Evolutionary conservation across 495 filamentous ascomycete genomes (phyloP).

Genomic region (Penicillium samsonianum): DNA sequence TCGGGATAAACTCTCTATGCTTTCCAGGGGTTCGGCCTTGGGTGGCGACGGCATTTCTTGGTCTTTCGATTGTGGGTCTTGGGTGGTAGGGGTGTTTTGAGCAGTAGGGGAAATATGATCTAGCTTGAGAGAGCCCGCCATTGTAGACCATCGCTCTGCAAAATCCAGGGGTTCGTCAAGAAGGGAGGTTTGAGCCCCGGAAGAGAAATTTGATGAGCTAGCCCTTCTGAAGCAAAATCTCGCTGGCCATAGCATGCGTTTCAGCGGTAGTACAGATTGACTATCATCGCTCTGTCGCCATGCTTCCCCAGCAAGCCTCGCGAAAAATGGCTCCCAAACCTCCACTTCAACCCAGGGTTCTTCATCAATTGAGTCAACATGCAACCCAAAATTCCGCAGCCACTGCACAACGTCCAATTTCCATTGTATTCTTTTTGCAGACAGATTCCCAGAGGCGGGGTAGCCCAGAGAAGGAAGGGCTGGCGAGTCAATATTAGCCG

Average conservation of each 20-base stretch:
- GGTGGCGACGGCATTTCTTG: constrained; percentile 30
- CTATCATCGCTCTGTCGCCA: constrained; percentile 37
- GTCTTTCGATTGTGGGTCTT: constrained; percentile 29
- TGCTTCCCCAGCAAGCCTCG: constrained; percentile 42
- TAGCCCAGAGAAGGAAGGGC: constrained; percentile 27
- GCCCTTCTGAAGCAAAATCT: constrained; percentile 47
- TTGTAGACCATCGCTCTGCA: constrained; percentile 67
- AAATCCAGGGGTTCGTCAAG: constrained; percentile 61
- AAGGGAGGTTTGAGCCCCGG: constrained; percentile 14
- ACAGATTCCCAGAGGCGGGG: constrained; percentile 13
- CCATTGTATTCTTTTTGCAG: constrained; percentile 37
- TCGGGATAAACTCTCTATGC: constrained; percentile 50
- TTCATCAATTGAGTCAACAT: constrained; percentile 37
- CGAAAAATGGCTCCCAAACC: constrained; percentile 50
- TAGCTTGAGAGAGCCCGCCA: constrained; percentile 30
- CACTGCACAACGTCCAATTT: constrained; percentile 43
- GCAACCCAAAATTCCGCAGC: constrained; percentile 43
- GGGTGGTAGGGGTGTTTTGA: constrained; percentile 33
- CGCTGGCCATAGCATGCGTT: constrained; percentile 52
- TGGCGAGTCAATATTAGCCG: constrained; percentile 26
- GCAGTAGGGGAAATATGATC: constrained; percentile 17
- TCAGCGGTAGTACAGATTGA: constrained; percentile 41
- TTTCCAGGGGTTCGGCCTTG: constrained; percentile 29
- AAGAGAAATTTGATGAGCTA: constrained; percentile 23
- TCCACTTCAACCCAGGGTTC: constrained; percentile 49